These are phyloP conservation scores for Lachnellula hyalina DNA, from an alignment of 2,329 filamentous ascomycete species.

Conservation along the genomic window DNA sequence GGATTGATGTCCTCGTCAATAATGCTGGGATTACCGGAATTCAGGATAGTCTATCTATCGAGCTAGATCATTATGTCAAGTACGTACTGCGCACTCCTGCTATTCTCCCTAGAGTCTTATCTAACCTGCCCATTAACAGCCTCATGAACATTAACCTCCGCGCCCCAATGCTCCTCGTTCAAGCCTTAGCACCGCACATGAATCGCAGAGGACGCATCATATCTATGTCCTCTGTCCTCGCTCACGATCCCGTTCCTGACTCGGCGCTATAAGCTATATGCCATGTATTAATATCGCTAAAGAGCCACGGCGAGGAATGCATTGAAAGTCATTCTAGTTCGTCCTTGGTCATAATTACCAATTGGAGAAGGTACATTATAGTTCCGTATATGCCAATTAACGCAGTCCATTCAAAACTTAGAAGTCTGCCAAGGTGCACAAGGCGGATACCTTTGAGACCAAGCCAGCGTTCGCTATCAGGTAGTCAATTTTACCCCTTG, in stretches of 20 bases:
- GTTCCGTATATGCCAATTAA: no score
- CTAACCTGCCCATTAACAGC: not conserved
- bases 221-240: not conserved
- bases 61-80: not conserved
- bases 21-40: not conserved
- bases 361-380: no score
- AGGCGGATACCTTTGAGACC: conserved; percentile 13
- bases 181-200: not conserved
- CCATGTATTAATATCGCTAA: no score
- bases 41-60: not conserved
- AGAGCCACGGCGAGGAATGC: no score
- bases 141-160: not conserved
- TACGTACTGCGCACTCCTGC: not conserved
- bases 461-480: conserved; percentile 26
- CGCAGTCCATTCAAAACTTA: conserved; percentile 14
- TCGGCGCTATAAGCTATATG: no score
- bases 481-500: conserved; percentile 22
- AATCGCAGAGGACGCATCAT: not conserved
- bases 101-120: not conserved
- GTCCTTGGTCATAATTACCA: no score
- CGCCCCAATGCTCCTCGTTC: not conserved
- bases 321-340: no score
- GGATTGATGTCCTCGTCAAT: not conserved
- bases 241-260: not conserved
- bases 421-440: conserved; percentile 14